Conservation (phyloP, 108 stramenopile species). For the Conticribra guillardii region DNA sequence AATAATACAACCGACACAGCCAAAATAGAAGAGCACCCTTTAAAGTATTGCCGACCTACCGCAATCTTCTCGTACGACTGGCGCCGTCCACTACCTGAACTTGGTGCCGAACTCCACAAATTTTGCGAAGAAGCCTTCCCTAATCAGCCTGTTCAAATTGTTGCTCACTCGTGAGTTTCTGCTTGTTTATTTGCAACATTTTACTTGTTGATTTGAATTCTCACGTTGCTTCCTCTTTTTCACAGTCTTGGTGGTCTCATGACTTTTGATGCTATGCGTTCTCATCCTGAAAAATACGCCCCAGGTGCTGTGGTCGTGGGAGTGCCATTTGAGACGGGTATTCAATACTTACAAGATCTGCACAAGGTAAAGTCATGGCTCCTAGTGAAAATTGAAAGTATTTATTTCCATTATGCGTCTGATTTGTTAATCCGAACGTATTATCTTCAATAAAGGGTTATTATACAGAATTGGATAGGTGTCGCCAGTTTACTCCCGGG, state of each 20-base stretch:
- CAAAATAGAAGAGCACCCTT: no score
- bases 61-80: slow-evolving; percentile 58
- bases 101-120: slow-evolving; percentile 44
- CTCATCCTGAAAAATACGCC: slow-evolving; percentile 53
- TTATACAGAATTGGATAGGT: slow-evolving; percentile 56
- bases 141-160: slow-evolving; percentile 53
- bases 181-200: no score
- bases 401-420: not conserved
- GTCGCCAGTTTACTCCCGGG: slow-evolving; percentile 59
- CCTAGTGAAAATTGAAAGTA: not conserved
- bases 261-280: slow-evolving; percentile 52
- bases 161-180: no score
- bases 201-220: no score
- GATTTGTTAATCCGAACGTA: no score
- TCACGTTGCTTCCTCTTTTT: no score
- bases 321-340: slow-evolving; percentile 60
- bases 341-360: slow-evolving; percentile 59
- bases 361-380: slow-evolving; percentile 22
- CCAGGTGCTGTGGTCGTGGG: slow-evolving; percentile 58
- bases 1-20: slow-evolving; percentile 20
- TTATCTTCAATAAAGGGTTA: slow-evolving; percentile 48
- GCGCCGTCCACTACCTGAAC: slow-evolving; percentile 54
- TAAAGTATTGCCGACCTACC: slow-evolving; percentile 46
- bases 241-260: slow-evolving; percentile 57
- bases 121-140: slow-evolving; percentile 61